Evolutionary conservation across 345 rosid species (phyloP).

Genomic region (Eucalyptus globulus): DNA sequence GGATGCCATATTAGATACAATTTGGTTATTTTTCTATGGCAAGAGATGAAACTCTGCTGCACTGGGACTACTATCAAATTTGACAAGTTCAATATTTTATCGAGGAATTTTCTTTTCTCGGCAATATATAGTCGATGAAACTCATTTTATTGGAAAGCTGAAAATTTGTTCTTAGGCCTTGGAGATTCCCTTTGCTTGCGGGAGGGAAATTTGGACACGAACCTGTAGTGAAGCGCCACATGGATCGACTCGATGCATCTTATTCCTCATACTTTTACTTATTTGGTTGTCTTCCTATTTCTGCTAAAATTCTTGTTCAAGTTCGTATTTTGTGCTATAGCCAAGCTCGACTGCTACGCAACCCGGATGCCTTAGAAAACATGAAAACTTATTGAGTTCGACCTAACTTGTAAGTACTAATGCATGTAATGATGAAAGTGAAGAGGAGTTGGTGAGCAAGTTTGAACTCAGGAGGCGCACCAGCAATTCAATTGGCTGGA

Average conservation of each 20-base stretch:
- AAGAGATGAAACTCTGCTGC: not conserved
- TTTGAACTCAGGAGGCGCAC: not conserved
- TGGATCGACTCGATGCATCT: not conserved
- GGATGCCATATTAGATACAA: not conserved
- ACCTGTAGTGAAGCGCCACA: not conserved
- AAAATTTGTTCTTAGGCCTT: not conserved
- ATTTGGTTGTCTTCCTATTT: not conserved
- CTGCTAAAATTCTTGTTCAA: not conserved
- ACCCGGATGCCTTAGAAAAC: not conserved
- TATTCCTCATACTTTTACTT: not conserved
- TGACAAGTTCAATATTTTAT: not conserved
- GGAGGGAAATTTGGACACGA: not conserved
- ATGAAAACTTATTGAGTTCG: not conserved
- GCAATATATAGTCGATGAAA: not conserved
- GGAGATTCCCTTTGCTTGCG: not conserved
- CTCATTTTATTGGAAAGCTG: not conserved
- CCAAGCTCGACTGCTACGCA: not conserved
- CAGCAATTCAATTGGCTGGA: not conserved
- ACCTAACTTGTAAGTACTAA: not conserved
- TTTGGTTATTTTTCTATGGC: not conserved
- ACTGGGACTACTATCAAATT: not conserved
- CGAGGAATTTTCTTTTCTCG: not conserved
- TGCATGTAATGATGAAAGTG: not conserved
- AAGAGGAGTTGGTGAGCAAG: not conserved
- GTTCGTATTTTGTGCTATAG: not conserved